phyloP scores from a whole-genome alignment of 768 basidiomycete genomes.

The Tylopilus vinaceipallidus region DNA sequence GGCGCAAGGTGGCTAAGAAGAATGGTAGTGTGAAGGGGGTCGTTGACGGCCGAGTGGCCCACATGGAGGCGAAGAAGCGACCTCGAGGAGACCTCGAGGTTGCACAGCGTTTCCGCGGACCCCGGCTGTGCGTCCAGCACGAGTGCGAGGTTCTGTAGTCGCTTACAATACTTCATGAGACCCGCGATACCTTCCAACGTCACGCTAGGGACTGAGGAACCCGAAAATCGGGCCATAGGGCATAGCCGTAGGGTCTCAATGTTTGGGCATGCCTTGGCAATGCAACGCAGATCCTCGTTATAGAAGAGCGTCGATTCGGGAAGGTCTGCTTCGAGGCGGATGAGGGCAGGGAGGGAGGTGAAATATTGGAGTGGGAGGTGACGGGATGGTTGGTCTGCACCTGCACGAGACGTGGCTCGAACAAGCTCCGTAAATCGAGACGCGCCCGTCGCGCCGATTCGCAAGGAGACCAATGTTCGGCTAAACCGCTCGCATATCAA shows the following conservation, averaged over 20 bases:
- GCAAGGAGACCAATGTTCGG: conserved; percentile 55
- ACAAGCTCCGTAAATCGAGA: conserved; percentile 81
- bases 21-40: conserved; percentile 68
- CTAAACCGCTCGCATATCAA: conserved; percentile 64
- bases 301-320: conserved; percentile 72
- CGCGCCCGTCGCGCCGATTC: conserved; percentile 62
- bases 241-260: conserved; percentile 69
- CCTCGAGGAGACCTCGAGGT: conserved; percentile 53
- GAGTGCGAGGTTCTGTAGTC: conserved; percentile 62
- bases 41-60: conserved; percentile 70
- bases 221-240: conserved; percentile 64
- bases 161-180: conserved; percentile 55
- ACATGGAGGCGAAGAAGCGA: conserved; percentile 70
- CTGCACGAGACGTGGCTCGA: conserved; percentile 65
- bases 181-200: conserved; percentile 61
- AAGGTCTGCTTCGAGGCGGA: conserved; percentile 73
- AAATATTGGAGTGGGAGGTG: conserved; percentile 63
- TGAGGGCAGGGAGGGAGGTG: conserved; percentile 49
- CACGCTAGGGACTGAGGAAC: conserved; percentile 50
- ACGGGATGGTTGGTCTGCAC: conserved; percentile 51
- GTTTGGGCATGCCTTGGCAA: conserved; percentile 63
- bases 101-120: conserved; percentile 42
- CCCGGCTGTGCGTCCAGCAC: conserved; percentile 59
- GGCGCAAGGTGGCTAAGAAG: conserved; percentile 79
- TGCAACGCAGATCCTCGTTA: conserved; percentile 53